Base-by-base conservation (phyloP, 805 yeast species). In the Kockiozyma suomiensis region DNA sequence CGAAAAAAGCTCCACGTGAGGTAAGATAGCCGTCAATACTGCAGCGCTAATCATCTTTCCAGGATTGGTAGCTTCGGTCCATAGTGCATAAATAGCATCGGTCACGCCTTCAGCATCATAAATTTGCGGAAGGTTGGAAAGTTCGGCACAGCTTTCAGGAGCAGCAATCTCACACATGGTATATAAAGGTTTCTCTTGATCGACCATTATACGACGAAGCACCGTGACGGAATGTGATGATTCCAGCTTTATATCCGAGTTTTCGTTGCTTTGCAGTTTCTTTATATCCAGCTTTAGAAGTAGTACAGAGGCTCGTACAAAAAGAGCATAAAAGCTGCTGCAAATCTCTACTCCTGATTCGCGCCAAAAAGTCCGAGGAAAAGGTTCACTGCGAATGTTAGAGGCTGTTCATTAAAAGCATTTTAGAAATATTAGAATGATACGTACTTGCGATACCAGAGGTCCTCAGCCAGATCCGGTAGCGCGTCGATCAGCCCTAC, bases 401-500 rank as follows among this genome's bases (percentile, higher is more conserved):
- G 30, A 32, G 26, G n/a, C n/a, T n/a, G n/a, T n/a, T n/a, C n/a
- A 10, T 30, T 10, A 30, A 30, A 6, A 30, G 33, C 33, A 30
- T 30, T 30, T n/a, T 30, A 40, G n/a, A 33, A 15, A 6, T 8
- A 3, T 10, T 13, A 30, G 10, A 13, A 5, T 19, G 1, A 12
- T 10, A 50, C 59, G 42, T 33, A 59, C 62, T 35, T 53, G 15
- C 59, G 43, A 25, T n/a, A 25, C 55, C 54, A 50, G 8, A 51
- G 46, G 10, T 52, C 47, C 6, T 30, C 15, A 38, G 49, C 58
- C 21, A 60, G 40, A 21, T 49, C 33, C 3, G 64, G 64, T 13
- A 59, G 40, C 3, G 25, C 17, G 4, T 28, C 26, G 15, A 59
- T 41, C 6, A 55, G 43, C 2, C 30, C 35, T 17, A 21, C 2